Base-by-base conservation (phyloP, 2,329 filamentous ascomycete species). In the Lachnellula arida region DNA sequence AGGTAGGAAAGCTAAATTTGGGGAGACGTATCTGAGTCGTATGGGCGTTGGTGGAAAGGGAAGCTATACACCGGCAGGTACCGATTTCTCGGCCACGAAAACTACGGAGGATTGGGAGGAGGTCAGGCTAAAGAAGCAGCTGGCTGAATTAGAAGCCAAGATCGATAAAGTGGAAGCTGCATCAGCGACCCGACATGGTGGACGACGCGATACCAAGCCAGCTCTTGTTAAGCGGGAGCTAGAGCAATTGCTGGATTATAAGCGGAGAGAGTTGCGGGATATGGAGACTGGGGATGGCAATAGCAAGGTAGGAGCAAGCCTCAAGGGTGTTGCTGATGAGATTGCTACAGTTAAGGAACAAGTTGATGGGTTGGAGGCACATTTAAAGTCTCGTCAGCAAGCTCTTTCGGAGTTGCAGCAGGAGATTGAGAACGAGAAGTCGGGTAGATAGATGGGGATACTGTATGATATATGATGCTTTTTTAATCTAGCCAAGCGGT, bases 101-200 rank as follows among this genome's bases (percentile, higher is more conserved):
- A 89, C 88, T 58, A 93, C 95, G 25, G 85, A 86, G 67, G 94
- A 99, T 71, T 97, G 94, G 91, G 94, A 99, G 73, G 94, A 97
- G 73, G 94, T 97, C 46, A 84, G 92, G 53, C 79, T 99, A 62
- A 93, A 95, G 79, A 92, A 94, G 70, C 91, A 97, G 73, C 82
- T 99, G 34, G 81, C 85, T 23, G 93, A 97, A 65, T 77, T 99
- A 28, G 92, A 99, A 67, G 81, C 87, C 55, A 96, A 95, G 77
- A 87, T 97, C 60, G 84, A 86, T 37, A 86, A 88, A 56, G 87
- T 96, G 1, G 91, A 95, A 74, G 81, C 85, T 55, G 83, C 85
- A 44, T 85, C 86, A 0, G 82, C 88, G 65, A 81, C 82, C 58
- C 79, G 83, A 55, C 79, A 74, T 67, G 81, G 81, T 63, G 82